phyloP scores from a whole-genome alignment of 2,329 filamentous ascomycete genomes.

The Trichoderma citrinoviride region DNA sequence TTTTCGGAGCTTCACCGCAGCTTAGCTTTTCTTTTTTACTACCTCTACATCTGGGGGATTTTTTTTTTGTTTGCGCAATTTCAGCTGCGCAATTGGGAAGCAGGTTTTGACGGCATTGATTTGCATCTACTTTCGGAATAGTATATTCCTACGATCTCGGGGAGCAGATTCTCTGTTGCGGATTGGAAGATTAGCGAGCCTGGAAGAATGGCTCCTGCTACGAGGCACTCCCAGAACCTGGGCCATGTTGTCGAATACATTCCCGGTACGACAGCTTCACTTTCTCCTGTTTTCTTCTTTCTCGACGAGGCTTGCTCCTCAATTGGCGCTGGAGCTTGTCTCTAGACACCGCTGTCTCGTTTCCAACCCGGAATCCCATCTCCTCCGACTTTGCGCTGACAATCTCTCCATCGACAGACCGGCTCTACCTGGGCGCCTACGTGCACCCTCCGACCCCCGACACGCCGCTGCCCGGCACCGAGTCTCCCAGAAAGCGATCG shows the following conservation, averaged over 20 bases:
- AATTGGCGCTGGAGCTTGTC: not conserved
- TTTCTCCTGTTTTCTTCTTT: not conserved
- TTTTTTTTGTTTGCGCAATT: not conserved
- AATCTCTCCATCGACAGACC: conserved; percentile 57
- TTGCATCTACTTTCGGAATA: not conserved
- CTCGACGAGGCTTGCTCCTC: not conserved
- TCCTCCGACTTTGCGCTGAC: conserved; percentile 25
- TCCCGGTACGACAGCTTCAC: conserved; percentile 59
- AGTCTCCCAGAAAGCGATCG: conserved; percentile 58
- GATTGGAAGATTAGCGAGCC: not conserved
- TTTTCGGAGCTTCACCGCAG: conserved; percentile 18
- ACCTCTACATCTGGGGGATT: not conserved
- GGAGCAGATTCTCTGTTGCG: not conserved
- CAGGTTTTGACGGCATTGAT: too few relatives aligned
- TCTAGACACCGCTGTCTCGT: not conserved
- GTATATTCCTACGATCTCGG: conserved; percentile 8
- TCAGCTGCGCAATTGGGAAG: not conserved
- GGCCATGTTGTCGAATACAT: conserved; percentile 96
- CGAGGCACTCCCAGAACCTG: conserved; percentile 56
- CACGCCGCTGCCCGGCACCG: conserved; percentile 82
- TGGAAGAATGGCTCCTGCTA: conserved; percentile 50
- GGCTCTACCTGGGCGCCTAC: conserved; percentile 92
- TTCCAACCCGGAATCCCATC: not conserved
- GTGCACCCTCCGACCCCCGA: conserved; percentile 74
- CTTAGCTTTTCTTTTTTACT: not conserved